Conservation (phyloP, 1,284 basidiomycete species). For the Cystobasidium pallidum region DNA sequence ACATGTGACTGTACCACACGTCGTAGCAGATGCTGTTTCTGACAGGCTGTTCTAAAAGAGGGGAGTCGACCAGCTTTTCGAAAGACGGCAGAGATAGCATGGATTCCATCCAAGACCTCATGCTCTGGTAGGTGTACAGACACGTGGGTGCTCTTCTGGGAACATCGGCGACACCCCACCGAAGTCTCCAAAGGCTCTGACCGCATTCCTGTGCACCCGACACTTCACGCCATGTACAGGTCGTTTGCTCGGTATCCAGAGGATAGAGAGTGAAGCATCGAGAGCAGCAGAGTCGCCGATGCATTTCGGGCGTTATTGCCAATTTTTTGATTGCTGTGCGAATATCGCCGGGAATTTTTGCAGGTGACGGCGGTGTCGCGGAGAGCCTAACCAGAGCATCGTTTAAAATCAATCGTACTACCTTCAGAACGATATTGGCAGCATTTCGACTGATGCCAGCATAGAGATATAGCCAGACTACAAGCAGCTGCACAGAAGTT, state of each 20-base stretch:
- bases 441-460: slow-evolving; percentile 22
- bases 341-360: slow-evolving; percentile 19
- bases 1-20: slow-evolving; percentile 11
- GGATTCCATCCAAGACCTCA: slow-evolving; percentile 9
- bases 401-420: slow-evolving; percentile 21
- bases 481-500: slow-evolving; percentile 23
- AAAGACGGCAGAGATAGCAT: slow-evolving; percentile 18
- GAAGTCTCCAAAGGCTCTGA: slow-evolving; percentile 15
- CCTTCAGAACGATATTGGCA: slow-evolving; percentile 24
- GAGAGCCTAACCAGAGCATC: slow-evolving; percentile 16
- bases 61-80: slow-evolving; percentile 17
- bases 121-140: slow-evolving; percentile 20
- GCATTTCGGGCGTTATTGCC: slow-evolving; percentile 14
- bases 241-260: slow-evolving; percentile 5
- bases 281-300: slow-evolving; percentile 20
- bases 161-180: slow-evolving; percentile 8
- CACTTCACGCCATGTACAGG: slow-evolving; percentile 15
- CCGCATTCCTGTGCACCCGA: slow-evolving; percentile 15
- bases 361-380: slow-evolving; percentile 26
- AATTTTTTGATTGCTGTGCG: slow-evolving; percentile 23
- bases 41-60: slow-evolving; percentile 8
- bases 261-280: slow-evolving; percentile 21
- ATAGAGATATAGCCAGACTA: slow-evolving; percentile 27
- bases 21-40: slow-evolving; percentile 10
- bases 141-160: slow-evolving; percentile 7